A percentile compares a stretch with the other conserved stretches of the same genome.
Evolutionary conservation across 2,329 filamentous ascomycete genomes (phyloP).

Genomic region (Didymosphaeria variabile): DNA sequence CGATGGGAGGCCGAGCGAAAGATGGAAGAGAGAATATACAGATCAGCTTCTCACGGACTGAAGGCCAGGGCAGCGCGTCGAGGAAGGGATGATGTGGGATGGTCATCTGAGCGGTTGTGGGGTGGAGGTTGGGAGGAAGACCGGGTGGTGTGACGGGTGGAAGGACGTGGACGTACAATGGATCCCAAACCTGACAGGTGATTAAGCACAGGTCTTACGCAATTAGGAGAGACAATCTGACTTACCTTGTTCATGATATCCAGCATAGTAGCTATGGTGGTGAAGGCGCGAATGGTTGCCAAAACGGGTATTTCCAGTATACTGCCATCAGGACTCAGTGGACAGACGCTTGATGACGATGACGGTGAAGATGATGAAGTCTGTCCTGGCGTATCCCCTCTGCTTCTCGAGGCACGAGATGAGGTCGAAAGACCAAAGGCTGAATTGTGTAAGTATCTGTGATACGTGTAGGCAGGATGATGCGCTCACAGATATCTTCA

Average conservation of each 20-base stretch:
- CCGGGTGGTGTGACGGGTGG: constrained; percentile 19
- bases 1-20: constrained; percentile 57
- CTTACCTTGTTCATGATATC: constrained; percentile 17
- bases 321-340: constrained; percentile 24
- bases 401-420: not conserved
- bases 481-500: constrained; percentile 8
- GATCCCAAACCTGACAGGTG: constrained; percentile 21
- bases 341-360: constrained; percentile 16
- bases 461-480: too few relatives aligned
- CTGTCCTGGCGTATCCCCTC: not conserved
- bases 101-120: constrained; percentile 59
- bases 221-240: not conserved
- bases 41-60: constrained; percentile 60
- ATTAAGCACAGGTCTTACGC: not conserved
- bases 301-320: constrained; percentile 52
- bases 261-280: constrained; percentile 24
- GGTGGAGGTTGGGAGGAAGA: constrained; percentile 54
- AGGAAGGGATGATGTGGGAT: constrained; percentile 67
- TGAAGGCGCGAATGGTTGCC: constrained; percentile 32
- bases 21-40: constrained; percentile 61
- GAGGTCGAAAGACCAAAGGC: constrained; percentile 16
- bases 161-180: constrained; percentile 26
- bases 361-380: not conserved
- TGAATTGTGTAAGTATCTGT: not conserved
- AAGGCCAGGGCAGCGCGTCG: constrained; percentile 67